phyloP scores from a whole-genome alignment of 345 rosid genomes.

The Odontarrhena argentea region DNA sequence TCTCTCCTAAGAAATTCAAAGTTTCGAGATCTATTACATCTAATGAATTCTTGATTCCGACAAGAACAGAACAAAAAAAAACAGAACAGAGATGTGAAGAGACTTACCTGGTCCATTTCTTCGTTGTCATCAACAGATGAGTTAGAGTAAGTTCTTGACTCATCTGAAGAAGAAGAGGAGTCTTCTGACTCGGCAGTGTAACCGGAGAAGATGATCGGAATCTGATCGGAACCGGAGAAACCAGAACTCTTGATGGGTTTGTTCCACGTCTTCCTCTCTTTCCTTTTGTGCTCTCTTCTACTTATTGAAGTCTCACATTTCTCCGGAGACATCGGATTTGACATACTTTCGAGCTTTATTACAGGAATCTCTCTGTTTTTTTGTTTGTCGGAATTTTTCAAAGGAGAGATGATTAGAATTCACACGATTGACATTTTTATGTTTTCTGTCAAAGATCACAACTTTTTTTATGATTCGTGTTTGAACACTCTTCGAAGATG shows the following conservation, averaged over 20 bases:
- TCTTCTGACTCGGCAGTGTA: constrained; percentile 45
- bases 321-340: constrained; percentile 38
- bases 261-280: constrained; percentile 46
- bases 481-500: constrained; percentile 36
- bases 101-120: constrained; percentile 39
- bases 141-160: constrained; percentile 40
- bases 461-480: constrained; percentile 30
- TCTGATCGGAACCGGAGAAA: constrained; percentile 37
- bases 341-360: constrained; percentile 31
- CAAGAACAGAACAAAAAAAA: constrained; percentile 13
- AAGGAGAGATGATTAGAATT: constrained; percentile 9
- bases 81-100: constrained; percentile 20
- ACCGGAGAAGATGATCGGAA: constrained; percentile 36
- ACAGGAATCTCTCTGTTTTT: constrained; percentile 27
- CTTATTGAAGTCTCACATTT: constrained; percentile 37
- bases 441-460: constrained; percentile 25
- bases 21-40: constrained; percentile 33
- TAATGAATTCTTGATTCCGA: constrained; percentile 22
- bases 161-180: constrained; percentile 46
- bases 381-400: neutral
- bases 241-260: constrained; percentile 50
- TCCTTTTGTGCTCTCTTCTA: constrained; percentile 34
- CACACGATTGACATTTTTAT: constrained; percentile 9
- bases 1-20: constrained; percentile 46
- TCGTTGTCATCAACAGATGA: constrained; percentile 33